phyloP scores from a whole-genome alignment of 2,329 filamentous ascomycete species.

The Plenodomus biglobosus region DNA sequence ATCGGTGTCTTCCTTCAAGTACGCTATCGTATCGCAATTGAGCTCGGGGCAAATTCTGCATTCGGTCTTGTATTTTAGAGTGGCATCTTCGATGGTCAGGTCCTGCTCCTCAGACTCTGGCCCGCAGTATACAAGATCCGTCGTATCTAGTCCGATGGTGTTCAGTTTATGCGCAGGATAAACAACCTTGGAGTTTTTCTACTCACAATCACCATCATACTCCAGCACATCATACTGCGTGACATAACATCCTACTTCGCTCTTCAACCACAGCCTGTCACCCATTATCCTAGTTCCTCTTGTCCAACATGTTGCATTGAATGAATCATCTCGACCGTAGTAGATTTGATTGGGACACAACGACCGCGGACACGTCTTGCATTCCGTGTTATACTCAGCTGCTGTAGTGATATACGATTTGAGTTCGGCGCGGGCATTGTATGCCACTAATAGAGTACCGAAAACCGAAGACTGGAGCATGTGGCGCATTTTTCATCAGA shows the following conservation, averaged over 20 bases:
- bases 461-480: slow-evolving; percentile 1
- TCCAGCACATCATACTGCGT: slow-evolving; percentile 34
- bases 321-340: slow-evolving; percentile 16
- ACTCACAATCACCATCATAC: slow-evolving; percentile 30
- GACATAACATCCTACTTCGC: slow-evolving; percentile 31
- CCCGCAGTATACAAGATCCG: slow-evolving; percentile 32
- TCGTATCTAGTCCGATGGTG: slow-evolving; percentile 14
- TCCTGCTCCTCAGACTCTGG: slow-evolving; percentile 24
- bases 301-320: slow-evolving; percentile 37
- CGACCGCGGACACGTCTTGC: slow-evolving; percentile 36
- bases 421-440: background rate
- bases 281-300: slow-evolving; percentile 33
- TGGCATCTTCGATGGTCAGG: slow-evolving; percentile 28
- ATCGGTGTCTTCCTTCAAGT: slow-evolving; percentile 29
- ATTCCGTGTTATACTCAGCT: slow-evolving; percentile 33
- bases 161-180: background rate
- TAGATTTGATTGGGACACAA: slow-evolving; percentile 28
- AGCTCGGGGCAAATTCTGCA: slow-evolving; percentile 29
- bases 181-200: too few relatives aligned
- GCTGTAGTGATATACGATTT: slow-evolving; percentile 23
- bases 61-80: slow-evolving; percentile 31
- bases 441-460: background rate
- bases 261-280: slow-evolving; percentile 32
- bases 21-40: slow-evolving; percentile 24
- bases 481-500: slow-evolving; percentile 6